Conservation (phyloP, 352 stramenopile genomes). For the Halophytophthora batemanensis region DNA sequence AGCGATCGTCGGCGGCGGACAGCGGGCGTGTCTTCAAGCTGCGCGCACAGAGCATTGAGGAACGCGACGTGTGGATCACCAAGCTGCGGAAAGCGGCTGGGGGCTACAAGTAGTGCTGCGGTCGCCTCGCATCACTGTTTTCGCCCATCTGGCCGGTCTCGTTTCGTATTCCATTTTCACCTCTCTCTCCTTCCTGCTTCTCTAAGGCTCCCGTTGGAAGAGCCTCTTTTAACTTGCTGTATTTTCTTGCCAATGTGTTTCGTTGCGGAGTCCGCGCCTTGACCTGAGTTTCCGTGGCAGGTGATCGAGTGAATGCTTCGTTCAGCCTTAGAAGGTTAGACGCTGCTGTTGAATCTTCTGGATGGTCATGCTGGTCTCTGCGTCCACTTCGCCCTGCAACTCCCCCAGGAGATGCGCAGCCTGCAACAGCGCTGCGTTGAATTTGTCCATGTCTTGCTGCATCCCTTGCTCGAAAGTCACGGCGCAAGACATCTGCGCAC, state of each 20-base stretch:
- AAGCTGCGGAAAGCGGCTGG: slow-evolving; percentile 60
- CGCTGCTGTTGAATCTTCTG: slow-evolving; percentile 39
- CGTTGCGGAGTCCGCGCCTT: too few relatives aligned
- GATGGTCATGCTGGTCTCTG: slow-evolving; percentile 37
- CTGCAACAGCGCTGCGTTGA: slow-evolving; percentile 32
- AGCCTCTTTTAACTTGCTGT: too few relatives aligned
- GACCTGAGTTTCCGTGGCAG: too few relatives aligned
- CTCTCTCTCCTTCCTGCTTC: too few relatives aligned
- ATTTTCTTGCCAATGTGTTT: too few relatives aligned
- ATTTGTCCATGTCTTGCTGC: slow-evolving; percentile 21
- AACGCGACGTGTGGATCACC: slow-evolving; percentile 80
- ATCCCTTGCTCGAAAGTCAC: slow-evolving; percentile 30
- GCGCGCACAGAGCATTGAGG: slow-evolving; percentile 78
- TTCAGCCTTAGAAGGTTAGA: neutral
- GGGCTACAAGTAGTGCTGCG: slow-evolving; percentile 25
- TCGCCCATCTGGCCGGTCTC: too few relatives aligned
- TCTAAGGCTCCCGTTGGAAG: too few relatives aligned
- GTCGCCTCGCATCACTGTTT: too few relatives aligned
- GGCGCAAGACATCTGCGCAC: slow-evolving; percentile 24
- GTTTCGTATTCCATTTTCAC: too few relatives aligned
- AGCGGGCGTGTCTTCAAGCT: slow-evolving; percentile 80
- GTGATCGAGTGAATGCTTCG: too few relatives aligned
- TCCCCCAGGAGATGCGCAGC: slow-evolving; percentile 33
- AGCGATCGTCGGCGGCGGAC: slow-evolving; percentile 64
- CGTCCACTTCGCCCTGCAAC: slow-evolving; percentile 34